phyloP scores from a whole-genome alignment of 2,329 filamentous ascomycete species.

The Exutisphaerella laricina region DNA sequence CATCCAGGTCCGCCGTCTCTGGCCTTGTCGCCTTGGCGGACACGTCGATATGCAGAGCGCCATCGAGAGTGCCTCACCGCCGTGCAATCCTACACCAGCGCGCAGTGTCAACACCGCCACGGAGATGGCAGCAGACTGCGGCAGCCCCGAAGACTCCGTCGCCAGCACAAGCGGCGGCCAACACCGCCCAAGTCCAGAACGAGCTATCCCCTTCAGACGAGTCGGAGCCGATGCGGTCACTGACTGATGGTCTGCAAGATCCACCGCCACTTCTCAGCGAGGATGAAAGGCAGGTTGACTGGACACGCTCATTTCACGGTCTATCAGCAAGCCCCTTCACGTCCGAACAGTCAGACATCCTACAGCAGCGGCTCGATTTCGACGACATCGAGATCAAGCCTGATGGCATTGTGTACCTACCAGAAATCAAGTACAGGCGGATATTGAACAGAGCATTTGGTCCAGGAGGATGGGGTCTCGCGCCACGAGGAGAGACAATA shows the following conservation, averaged over 20 bases:
- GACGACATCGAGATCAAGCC: conserved; percentile 95
- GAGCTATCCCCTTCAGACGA: conserved; percentile 23
- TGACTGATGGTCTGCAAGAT: conserved; percentile 49
- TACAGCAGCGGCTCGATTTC: conserved; percentile 61
- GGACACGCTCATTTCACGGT: conserved; percentile 78
- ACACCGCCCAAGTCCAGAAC: conserved; percentile 14
- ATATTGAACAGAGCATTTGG: conserved; percentile 89
- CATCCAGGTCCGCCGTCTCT: conserved; percentile 20
- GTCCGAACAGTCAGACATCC: conserved; percentile 60
- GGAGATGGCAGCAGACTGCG: conserved; percentile 18
- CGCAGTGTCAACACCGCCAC: conserved; percentile 24
- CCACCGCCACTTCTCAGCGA: conserved; percentile 46
- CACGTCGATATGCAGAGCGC: conserved; percentile 12
- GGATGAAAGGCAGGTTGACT: conserved; percentile 59
- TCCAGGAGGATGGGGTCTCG: conserved; percentile 91
- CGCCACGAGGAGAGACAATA: conserved; percentile 76
- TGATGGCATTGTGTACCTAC: conserved; percentile 91
- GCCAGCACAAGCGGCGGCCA: conserved; percentile 12
- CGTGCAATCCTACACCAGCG: conserved; percentile 9
- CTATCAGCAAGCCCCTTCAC: conserved; percentile 67
- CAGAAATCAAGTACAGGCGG: conserved; percentile 94
- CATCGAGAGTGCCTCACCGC: conserved; percentile 3
- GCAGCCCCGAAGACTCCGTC: conserved; percentile 13
- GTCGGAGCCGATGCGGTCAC: conserved; percentile 32
- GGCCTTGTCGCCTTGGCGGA: conserved; percentile 21